Evolutionary conservation across 306 rosid species (phyloP).

Genomic region (Dicorynia guianensis): DNA sequence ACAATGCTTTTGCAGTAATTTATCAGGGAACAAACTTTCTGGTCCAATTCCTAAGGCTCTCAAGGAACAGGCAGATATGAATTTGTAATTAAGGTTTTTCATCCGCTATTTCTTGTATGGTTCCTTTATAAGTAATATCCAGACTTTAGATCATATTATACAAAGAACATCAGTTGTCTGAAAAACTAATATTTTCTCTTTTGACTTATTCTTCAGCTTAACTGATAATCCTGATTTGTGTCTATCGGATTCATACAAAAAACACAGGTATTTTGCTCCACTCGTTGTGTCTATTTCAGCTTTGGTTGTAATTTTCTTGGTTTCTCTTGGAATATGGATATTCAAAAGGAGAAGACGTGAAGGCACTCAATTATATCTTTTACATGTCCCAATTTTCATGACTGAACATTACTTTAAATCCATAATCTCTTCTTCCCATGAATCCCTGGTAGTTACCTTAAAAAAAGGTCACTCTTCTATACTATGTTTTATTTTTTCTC

Average conservation of each 20-base stretch:
- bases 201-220: slow-evolving; percentile 17
- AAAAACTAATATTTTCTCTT: not conserved
- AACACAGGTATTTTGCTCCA: not conserved
- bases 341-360: not conserved
- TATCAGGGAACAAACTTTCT: slow-evolving; percentile 38
- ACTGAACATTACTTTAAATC: too few species aligned
- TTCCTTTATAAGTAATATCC: not conserved
- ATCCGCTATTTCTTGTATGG: not conserved
- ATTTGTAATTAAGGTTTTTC: slow-evolving; percentile 19
- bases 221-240: slow-evolving; percentile 11
- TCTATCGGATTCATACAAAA: not conserved
- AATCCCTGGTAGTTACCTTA: not conserved
- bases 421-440: not conserved
- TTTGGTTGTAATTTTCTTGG: not conserved
- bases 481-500: too few species aligned
- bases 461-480: too few species aligned
- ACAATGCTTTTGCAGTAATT: slow-evolving; percentile 7
- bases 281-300: not conserved
- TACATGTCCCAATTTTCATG: too few species aligned
- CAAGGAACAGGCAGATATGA: slow-evolving; percentile 15
- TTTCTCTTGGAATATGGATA: not conserved
- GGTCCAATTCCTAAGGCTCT: slow-evolving; percentile 43
- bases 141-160: not conserved
- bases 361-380: not conserved
- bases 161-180: not conserved